These are phyloP conservation scores for Onygenales sp. DNA, from an alignment of 2,329 filamentous ascomycete species.

Conservation along the genomic window DNA sequence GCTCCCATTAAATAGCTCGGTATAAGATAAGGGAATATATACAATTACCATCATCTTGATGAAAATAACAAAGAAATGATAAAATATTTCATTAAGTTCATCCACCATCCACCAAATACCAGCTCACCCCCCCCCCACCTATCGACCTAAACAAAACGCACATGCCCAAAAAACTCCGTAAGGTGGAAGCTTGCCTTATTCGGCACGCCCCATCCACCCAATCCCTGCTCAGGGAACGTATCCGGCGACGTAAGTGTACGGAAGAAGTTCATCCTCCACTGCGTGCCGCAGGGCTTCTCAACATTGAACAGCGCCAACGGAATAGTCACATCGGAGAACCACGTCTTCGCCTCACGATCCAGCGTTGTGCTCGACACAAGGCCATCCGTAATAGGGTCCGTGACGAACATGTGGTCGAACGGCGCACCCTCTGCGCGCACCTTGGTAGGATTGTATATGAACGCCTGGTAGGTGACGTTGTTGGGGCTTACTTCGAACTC, in stretches of 20 bases:
- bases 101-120: no score
- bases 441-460: constrained; percentile 44
- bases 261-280: constrained; percentile 47
- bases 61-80: no score
- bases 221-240: constrained; percentile 28
- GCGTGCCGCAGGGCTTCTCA: constrained; percentile 30
- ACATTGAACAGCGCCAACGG: constrained; percentile 44
- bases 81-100: no score
- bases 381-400: constrained; percentile 33
- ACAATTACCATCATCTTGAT: no score
- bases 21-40: no score
- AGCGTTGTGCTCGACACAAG: constrained; percentile 32
- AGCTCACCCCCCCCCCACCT: no score
- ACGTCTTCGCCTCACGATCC: constrained; percentile 26
- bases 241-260: constrained; percentile 36
- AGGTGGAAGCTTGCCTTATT: constrained; percentile 41
- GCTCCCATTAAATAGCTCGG: no score
- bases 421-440: constrained; percentile 32
- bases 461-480: constrained; percentile 44
- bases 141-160: constrained; percentile 25
- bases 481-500: constrained; percentile 45
- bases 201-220: constrained; percentile 37
- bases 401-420: constrained; percentile 37
- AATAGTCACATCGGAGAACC: constrained; percentile 35
- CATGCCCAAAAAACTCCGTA: constrained; percentile 37